Percentiles rank a stretch among this genome's conserved stretches.
phyloP scores from a whole-genome alignment of 2,329 filamentous ascomycete genomes.

The Claviceps monticola region DNA sequence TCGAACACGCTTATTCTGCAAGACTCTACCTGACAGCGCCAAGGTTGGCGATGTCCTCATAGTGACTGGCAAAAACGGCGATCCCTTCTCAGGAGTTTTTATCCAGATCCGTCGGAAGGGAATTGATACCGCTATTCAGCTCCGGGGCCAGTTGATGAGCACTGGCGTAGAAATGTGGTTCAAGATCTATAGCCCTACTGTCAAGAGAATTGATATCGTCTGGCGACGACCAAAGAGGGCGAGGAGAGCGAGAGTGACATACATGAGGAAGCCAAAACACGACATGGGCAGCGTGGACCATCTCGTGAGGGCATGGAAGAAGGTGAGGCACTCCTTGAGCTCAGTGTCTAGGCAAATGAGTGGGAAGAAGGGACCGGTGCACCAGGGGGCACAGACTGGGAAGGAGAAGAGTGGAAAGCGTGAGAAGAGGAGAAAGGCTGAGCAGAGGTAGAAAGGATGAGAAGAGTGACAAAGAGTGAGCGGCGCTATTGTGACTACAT shows the following conservation, averaged over 20 bases:
- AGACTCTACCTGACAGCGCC: slow-evolving; percentile 61
- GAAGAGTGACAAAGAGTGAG: slow-evolving; percentile 10
- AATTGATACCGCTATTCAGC: slow-evolving; percentile 73
- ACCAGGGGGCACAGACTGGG: too few relatives aligned
- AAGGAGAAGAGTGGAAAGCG: too few relatives aligned
- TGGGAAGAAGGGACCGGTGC: not conserved
- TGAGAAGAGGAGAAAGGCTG: too few relatives aligned
- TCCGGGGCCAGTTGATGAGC: slow-evolving; percentile 75
- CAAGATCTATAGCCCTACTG: slow-evolving; percentile 84
- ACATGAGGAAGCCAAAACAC: slow-evolving; percentile 78
- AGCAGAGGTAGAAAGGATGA: not conserved
- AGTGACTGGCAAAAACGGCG: slow-evolving; percentile 64
- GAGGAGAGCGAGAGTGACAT: slow-evolving; percentile 75
- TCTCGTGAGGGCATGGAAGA: slow-evolving; percentile 46
- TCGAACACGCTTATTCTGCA: slow-evolving; percentile 68
- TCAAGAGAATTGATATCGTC: slow-evolving; percentile 86
- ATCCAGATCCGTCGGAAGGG: slow-evolving; percentile 79
- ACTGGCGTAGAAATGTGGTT: slow-evolving; percentile 95
- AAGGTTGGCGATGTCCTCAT: slow-evolving; percentile 84
- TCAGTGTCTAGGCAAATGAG: slow-evolving; percentile 18
- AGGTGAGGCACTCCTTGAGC: slow-evolving; percentile 28
- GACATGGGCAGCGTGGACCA: slow-evolving; percentile 78
- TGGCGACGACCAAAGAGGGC: slow-evolving; percentile 75
- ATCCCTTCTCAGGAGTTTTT: slow-evolving; percentile 82
- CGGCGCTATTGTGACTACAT: not conserved